phyloP scores from a whole-genome alignment of 192 early-diverging fungal genomes.

The Coemansia sp. region DNA sequence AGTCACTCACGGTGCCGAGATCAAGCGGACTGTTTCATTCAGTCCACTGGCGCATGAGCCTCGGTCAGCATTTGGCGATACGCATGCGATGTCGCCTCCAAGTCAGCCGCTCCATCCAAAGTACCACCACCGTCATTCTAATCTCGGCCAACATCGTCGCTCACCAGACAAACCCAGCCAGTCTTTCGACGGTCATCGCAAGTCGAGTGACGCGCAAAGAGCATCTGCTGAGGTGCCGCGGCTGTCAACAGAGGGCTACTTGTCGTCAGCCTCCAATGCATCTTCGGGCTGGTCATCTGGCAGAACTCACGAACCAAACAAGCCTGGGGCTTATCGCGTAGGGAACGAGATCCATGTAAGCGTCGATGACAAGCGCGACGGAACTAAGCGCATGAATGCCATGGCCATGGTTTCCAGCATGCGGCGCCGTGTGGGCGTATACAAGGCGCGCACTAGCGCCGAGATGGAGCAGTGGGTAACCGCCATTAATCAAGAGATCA shows the following conservation, averaged over 20 bases:
- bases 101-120: background rate
- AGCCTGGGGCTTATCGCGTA: conserved; percentile 41
- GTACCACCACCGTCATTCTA: background rate
- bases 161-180: background rate
- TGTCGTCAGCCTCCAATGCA: conserved; percentile 34
- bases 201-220: conserved; percentile 1
- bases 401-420: conserved; percentile 31
- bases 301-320: conserved; percentile 4
- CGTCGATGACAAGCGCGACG: conserved; percentile 26
- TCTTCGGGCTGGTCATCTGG: conserved; percentile 19
- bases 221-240: conserved; percentile 18
- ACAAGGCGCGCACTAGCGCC: conserved; percentile 46
- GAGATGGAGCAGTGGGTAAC: conserved; percentile 61
- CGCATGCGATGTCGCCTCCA: background rate
- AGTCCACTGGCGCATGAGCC: conserved; percentile 11
- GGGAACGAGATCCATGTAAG: conserved; percentile 27
- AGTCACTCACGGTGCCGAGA: background rate
- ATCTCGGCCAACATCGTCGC: background rate
- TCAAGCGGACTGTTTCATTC: conserved; percentile 13
- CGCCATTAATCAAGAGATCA: conserved; percentile 57
- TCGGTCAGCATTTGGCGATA: background rate
- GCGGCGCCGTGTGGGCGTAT: conserved; percentile 45
- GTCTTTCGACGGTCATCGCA: background rate
- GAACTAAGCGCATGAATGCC: conserved; percentile 21
- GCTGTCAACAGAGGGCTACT: conserved; percentile 22